Conservation (phyloP, 352 stramenopile genomes). For the Globisporangium parvum region DNA sequence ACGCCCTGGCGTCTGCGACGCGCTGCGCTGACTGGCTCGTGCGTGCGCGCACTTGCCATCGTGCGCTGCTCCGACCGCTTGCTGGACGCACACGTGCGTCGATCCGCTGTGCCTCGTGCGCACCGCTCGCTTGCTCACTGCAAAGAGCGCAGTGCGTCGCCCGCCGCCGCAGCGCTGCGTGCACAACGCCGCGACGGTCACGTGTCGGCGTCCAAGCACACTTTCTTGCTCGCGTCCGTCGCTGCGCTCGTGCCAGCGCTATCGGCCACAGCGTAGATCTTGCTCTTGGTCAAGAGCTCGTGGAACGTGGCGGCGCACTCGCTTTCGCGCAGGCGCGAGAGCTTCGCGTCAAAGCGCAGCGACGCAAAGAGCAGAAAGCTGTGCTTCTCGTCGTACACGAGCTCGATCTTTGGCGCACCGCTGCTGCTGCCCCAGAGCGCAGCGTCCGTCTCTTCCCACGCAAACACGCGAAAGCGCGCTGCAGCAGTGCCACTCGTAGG, state of each 20-base stretch:
- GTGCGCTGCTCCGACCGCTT: too few relatives aligned
- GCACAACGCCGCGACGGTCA: background rate
- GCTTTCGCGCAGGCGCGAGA: constrained; percentile 28
- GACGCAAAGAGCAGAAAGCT: constrained; percentile 52
- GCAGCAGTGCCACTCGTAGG: constrained; percentile 47
- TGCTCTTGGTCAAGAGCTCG: constrained; percentile 30
- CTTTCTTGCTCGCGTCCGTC: background rate
- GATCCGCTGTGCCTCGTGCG: too few relatives aligned
- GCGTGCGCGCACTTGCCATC: too few relatives aligned
- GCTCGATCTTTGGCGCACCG: constrained; percentile 65
- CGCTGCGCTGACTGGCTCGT: too few relatives aligned
- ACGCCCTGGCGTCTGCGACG: too few relatives aligned
- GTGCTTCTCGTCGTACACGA: constrained; percentile 59
- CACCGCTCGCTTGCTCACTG: too few relatives aligned
- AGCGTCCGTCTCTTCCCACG: constrained; percentile 86
- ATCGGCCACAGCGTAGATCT: constrained; percentile 5
- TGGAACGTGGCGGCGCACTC: constrained; percentile 37
- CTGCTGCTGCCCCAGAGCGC: constrained; percentile 76
- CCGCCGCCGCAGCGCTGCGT: too few relatives aligned
- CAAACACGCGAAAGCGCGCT: constrained; percentile 79
- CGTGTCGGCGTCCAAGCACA: background rate
- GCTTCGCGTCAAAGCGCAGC: constrained; percentile 45
- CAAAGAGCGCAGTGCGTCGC: too few relatives aligned
- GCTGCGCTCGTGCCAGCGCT: too few relatives aligned
- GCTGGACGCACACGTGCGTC: too few relatives aligned